phyloP scores from a whole-genome alignment of 23 red algal species.

The Gracilaria vermiculophylla region DNA sequence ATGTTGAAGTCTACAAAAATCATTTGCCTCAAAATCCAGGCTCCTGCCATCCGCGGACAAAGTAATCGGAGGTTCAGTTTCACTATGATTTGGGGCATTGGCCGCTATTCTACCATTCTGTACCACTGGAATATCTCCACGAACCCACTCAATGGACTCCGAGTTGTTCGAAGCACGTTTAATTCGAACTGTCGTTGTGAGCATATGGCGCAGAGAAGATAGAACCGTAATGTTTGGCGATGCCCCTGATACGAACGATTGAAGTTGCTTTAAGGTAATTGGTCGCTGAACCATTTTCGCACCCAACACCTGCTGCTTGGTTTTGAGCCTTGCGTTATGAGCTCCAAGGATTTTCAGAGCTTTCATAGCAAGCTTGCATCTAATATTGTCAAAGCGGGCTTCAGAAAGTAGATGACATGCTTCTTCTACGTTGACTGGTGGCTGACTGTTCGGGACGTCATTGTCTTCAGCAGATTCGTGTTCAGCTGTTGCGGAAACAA shows the following conservation, averaged over 20 bases:
- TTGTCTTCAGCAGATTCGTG: background rate
- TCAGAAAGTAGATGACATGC: background rate
- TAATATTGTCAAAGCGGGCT: background rate
- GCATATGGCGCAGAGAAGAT: background rate
- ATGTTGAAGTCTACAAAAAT: background rate
- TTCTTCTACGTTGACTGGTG: background rate
- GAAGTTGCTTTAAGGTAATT: background rate
- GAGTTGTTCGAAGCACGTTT: no score
- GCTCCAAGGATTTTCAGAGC: constrained; percentile 13
- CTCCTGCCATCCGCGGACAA: background rate
- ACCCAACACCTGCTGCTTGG: background rate
- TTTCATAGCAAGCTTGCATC: background rate
- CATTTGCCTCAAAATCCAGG: background rate
- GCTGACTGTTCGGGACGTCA: background rate
- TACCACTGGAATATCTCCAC: background rate
- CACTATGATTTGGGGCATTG: background rate
- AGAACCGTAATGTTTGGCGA: no score
- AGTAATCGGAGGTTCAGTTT: no score
- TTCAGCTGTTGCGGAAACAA: no score
- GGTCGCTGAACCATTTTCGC: background rate
- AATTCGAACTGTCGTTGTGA: background rate
- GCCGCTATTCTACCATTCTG: background rate
- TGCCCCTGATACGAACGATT: no score
- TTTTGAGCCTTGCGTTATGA: background rate
- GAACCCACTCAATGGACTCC: background rate